Base-by-base conservation (phyloP, 805 yeast genomes). In the Candida sonorensis region DNA sequence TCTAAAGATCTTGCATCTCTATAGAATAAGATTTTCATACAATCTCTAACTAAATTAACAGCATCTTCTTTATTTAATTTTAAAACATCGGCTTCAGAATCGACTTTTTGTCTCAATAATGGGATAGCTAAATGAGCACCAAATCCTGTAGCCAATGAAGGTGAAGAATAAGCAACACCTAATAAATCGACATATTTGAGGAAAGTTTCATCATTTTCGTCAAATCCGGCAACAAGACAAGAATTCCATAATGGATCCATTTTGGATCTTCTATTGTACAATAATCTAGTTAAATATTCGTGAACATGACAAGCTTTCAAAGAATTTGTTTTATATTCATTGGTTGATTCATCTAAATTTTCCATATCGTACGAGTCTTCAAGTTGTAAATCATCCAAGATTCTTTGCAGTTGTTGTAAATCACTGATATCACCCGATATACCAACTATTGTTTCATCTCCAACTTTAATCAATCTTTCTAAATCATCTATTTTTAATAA, bases 231-330 rank as follows among this genome's bases (percentile, higher is more conserved):
- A 32, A 92, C 97, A 35, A 92, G 67, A 23, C 83, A 63, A 1
- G 97, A 81, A 60, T 92, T 92, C 97, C 97, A 92, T 43, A 87
- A 68, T 16, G 99, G 99, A 56, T 92, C 77, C 90, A 92, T 80
- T 60, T 92, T 87, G 33, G 82, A 72, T 61, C 99, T 75, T 61
- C 97, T 79, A 44, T 72, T 66, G 62, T 92, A 92, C 69, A 90
- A 67, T 27, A 90, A 80, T 38, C 81, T 75, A 29, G 90, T 77
- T 45, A 92, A 66, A 57, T 87, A 92, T 54, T 84, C 90, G 58
- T 85, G 94, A 26, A 92, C 77, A 49, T 86, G 83, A 13, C 84
- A 75, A n/a, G 97, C 95, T 42, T 80, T 72, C 55, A 92, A 61
- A 23, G 16, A 7, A 22, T 10, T 10, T 8, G 11, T 13, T 29